Percentiles rank a stretch among this genome's conserved stretches.
Evolutionary conservation across 2,329 filamentous ascomycete genomes (phyloP).

Genomic region (Zarea fungicola): DNA sequence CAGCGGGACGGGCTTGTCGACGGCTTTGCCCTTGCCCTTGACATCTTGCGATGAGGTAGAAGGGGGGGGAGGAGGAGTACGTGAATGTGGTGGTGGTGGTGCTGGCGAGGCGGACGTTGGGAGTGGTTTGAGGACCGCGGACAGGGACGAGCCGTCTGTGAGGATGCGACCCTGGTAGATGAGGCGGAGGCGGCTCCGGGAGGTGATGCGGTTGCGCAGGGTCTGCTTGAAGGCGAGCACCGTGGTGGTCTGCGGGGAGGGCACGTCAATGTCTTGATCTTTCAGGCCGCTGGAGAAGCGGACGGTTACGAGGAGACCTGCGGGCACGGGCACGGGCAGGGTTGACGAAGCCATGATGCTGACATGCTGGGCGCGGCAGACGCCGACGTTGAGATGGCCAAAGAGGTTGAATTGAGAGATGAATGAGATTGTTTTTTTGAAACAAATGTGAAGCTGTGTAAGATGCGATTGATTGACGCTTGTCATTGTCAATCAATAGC

Average conservation of each 20-base stretch:
- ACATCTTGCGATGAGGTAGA: constrained; percentile 21
- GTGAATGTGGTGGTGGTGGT: constrained; percentile 18
- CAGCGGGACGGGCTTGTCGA: constrained; percentile 40
- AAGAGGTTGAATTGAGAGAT: not conserved
- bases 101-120: constrained; percentile 51
- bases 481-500: too few relatives aligned
- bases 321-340: constrained; percentile 22
- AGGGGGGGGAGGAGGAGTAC: too few relatives aligned
- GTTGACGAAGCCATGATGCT: constrained; percentile 21
- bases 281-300: constrained; percentile 84
- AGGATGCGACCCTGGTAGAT: constrained; percentile 88
- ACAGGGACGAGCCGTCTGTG: constrained; percentile 64
- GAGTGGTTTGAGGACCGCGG: constrained; percentile 60
- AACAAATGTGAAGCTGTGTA: too few relatives aligned
- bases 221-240: constrained; percentile 75
- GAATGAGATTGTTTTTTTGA: not conserved
- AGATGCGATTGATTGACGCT: not conserved
- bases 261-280: constrained; percentile 75
- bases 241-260: constrained; percentile 62
- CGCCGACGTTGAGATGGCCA: not conserved
- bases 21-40: constrained; percentile 54
- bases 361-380: constrained; percentile 19
- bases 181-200: constrained; percentile 71
- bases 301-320: constrained; percentile 68
- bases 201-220: constrained; percentile 68